Base-by-base conservation (phyloP, 2,329 filamentous ascomycete species). In the Alternaria infectoria region DNA sequence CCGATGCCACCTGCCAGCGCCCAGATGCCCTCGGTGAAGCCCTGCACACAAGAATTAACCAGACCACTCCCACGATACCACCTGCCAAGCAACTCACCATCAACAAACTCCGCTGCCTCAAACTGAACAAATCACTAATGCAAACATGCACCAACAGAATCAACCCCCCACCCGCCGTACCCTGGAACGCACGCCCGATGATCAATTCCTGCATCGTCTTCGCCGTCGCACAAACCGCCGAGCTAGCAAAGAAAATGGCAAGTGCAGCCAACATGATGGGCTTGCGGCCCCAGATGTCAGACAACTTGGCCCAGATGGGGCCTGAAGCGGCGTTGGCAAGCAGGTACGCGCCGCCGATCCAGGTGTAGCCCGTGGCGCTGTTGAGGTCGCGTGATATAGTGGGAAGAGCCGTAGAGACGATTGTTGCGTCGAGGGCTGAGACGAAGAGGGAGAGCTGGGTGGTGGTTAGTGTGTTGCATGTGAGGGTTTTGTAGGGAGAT, bases 311-410 rank as follows among this genome's bases (percentile, higher is more conserved):
- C 91, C 91, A 93, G n/a, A 90, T 86, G 0, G 91, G 90, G 0
- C 86, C 87, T 2, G 85, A 85, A 0, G 90, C 89, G 0, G 90
- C 89, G 71, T 88, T 88, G 15, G 89, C 89, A 11, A 94, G 86
- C 4, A 93, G 82, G 76, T 91, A 94, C 0, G 91, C 88, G 26
- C 86, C 89, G 1, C 91, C 91, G 64, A 95, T 91, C 92, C 91
- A 94, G 13, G 89, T 88, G 79, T 93, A 94, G 23, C 91, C 91
- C 15, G 86, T 82, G 4, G 87, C 87, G 6, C 90, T 91, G 47
- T 88, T 74, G 64, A 94, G 87, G 63, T 91, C 84, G 32, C 80
- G 79, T 6, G 87, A 84, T 66, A 92, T 91, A 13, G 88, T 88
- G 0, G 90, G 89, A 6, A 91, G 83, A 6, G 89, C 88, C 0